These are phyloP conservation scores for Sarcodon aspratus DNA, from an alignment of 768 basidiomycete genomes.

Conservation along the genomic window DNA sequence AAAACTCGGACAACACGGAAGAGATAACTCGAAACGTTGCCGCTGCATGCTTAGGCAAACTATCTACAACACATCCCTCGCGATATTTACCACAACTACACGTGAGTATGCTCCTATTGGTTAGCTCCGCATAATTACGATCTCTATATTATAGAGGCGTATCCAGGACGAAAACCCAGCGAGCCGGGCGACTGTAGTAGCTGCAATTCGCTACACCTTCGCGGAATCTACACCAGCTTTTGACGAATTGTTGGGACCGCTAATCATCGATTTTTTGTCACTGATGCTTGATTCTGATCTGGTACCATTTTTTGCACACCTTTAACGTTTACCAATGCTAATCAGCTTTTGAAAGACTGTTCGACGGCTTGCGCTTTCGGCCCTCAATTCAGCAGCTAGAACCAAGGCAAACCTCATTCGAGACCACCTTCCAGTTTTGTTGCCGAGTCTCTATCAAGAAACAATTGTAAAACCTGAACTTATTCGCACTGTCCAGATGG, in stretches of 20 bases:
- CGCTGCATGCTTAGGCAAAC: constrained; percentile 91
- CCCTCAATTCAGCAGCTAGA: constrained; percentile 89
- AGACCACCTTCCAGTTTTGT: constrained; percentile 64
- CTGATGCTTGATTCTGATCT: constrained; percentile 84
- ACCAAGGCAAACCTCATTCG: constrained; percentile 89
- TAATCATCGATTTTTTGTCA: constrained; percentile 85
- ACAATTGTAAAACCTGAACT: constrained; percentile 69
- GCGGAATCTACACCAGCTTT: constrained; percentile 78
- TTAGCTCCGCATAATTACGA: not conserved
- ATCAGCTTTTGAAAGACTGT: constrained; percentile 49
- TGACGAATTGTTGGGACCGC: constrained; percentile 81
- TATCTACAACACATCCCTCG: constrained; percentile 84
- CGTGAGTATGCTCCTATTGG: constrained; percentile 25
- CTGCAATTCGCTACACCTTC: constrained; percentile 86
- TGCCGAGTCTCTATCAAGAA: constrained; percentile 81
- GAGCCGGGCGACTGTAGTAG: constrained; percentile 79
- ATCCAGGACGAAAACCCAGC: constrained; percentile 58
- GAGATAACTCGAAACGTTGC: constrained; percentile 92
- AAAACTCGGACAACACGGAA: constrained; percentile 81
- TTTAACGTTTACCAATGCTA: not conserved
- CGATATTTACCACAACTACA: constrained; percentile 91
- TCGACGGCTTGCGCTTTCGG: constrained; percentile 79
- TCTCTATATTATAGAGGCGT: constrained; percentile 32
- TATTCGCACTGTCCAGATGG: constrained; percentile 90
- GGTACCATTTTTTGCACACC: constrained; percentile 32